Evolutionary conservation across 192 early-diverging fungal genomes (phyloP).

Genomic region (Blastocladiella britannica): DNA sequence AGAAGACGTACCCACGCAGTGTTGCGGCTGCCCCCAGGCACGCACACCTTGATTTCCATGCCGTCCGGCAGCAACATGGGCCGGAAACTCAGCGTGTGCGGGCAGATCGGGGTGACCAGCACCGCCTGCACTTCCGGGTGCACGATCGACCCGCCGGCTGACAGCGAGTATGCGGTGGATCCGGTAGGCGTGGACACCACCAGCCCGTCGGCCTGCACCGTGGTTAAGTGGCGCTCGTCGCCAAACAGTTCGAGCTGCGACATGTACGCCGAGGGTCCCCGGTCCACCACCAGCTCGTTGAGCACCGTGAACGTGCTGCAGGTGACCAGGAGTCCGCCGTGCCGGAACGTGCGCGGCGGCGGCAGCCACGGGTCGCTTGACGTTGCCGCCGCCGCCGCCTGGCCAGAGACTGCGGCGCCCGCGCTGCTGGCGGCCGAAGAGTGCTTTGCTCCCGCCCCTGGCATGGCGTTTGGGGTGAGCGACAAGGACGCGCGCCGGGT

Average conservation of each 20-base stretch:
- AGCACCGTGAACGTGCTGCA: conserved; percentile 66
- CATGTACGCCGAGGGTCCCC: conserved; percentile 82
- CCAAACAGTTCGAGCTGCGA: conserved; percentile 67
- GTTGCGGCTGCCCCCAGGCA: conserved; percentile 60
- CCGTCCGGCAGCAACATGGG: conserved; percentile 91
- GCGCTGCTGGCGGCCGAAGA: conserved; percentile 3
- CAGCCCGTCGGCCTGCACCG: conserved; percentile 89
- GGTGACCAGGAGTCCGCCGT: conserved; percentile 2
- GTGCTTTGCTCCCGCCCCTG: neutral
- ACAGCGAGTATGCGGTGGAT: conserved; percentile 64
- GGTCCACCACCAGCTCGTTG: conserved; percentile 88
- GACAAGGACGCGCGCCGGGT: too few species aligned
- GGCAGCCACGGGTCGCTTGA: too few species aligned
- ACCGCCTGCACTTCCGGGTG: conserved; percentile 90
- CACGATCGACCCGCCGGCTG: conserved; percentile 85
- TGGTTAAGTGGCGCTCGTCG: conserved; percentile 73
- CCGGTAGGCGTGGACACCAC: conserved; percentile 89
- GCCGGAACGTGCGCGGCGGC: neutral
- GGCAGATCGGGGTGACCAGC: conserved; percentile 79
- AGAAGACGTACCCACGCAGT: conserved; percentile 63
- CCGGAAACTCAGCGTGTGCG: conserved; percentile 80
- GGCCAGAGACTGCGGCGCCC: conserved; percentile 12
- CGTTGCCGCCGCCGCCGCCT: too few species aligned
- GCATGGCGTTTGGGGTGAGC: too few species aligned
- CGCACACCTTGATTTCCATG: conserved; percentile 68